phyloP scores from a whole-genome alignment of 192 early-diverging fungal species.

The Physocladia obscura region DNA sequence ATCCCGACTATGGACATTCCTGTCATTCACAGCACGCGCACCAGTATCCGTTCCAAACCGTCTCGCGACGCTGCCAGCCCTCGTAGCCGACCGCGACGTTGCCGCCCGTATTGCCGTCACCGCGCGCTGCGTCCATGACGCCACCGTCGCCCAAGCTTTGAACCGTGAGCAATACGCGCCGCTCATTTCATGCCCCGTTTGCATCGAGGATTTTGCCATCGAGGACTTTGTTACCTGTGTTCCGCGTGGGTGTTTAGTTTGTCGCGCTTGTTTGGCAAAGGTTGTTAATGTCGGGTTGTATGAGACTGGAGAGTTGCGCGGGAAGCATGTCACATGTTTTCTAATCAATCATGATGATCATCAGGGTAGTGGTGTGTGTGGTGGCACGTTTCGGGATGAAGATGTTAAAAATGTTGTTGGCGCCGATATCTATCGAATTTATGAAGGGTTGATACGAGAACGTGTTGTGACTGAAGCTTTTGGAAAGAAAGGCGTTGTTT shows the following conservation, averaged over 20 bases:
- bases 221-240: slow-evolving; percentile 25
- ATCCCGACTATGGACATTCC: slow-evolving; percentile 3
- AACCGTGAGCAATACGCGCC: slow-evolving; percentile 6
- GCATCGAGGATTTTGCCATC: slow-evolving; percentile 11
- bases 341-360: no score
- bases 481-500: not conserved
- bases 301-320: slow-evolving; percentile 24
- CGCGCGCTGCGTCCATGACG: not conserved
- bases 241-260: slow-evolving; percentile 6
- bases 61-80: not conserved
- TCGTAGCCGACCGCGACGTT: not conserved
- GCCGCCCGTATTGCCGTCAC: not conserved
- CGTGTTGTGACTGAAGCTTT: slow-evolving; percentile 4
- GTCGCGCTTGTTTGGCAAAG: slow-evolving; percentile 14
- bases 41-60: not conserved
- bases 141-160: slow-evolving; percentile 14
- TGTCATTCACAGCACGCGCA: slow-evolving; percentile 1
- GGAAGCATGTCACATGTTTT: slow-evolving; percentile 13
- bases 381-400: slow-evolving; percentile 1
- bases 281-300: slow-evolving; percentile 21
- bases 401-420: not conserved
- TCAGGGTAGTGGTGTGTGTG: not conserved
- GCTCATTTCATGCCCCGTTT: slow-evolving; percentile 16
- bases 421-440: slow-evolving; percentile 6
- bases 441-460: slow-evolving; percentile 5